These are phyloP conservation scores for Monosporozyma aerobia DNA, from an alignment of 805 yeast genomes.

Conservation along the genomic window DNA sequence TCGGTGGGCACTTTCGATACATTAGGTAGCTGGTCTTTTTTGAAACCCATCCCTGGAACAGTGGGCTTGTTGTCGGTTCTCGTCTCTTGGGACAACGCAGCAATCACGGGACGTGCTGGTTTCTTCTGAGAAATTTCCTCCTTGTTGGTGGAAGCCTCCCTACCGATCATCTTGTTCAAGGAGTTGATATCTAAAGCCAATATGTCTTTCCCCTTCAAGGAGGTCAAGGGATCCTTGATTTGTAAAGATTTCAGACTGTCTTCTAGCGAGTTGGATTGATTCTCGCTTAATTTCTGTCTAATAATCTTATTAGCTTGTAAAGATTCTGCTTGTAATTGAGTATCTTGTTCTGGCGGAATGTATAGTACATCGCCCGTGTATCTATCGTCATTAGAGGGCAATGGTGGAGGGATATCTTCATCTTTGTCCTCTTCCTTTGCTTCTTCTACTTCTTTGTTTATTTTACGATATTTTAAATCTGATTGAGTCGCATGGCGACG, in stretches of 20 bases:
- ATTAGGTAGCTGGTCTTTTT: neutral
- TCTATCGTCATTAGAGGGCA: slow-evolving; percentile 12
- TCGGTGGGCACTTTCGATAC: slow-evolving; percentile 14
- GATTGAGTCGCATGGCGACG: slow-evolving; percentile 32
- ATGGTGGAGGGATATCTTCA: slow-evolving; percentile 15
- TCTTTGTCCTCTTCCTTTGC: slow-evolving; percentile 11
- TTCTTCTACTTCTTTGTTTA: slow-evolving; percentile 13
- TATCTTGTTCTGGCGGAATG: neutral
- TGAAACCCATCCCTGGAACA: neutral
- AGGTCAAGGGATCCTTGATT: neutral
- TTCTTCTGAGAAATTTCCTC: neutral
- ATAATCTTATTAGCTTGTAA: neutral
- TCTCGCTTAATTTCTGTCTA: neutral
- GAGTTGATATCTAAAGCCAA: neutral
- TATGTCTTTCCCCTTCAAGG: neutral
- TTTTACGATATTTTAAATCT: slow-evolving; percentile 28
- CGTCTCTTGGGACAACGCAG: neutral
- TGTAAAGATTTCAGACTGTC: neutral
- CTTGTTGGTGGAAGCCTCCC: neutral
- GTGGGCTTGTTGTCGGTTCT: neutral
- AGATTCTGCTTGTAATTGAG: neutral
- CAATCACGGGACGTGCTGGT: neutral
- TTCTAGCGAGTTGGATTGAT: neutral
- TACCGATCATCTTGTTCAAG: neutral
- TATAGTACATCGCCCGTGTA: slow-evolving; percentile 6